A percentile compares a stretch with the other conserved stretches of the same genome.
Evolutionary conservation across 257 asterid genomes (phyloP).

Genomic region (Solanum chiquidenum): DNA sequence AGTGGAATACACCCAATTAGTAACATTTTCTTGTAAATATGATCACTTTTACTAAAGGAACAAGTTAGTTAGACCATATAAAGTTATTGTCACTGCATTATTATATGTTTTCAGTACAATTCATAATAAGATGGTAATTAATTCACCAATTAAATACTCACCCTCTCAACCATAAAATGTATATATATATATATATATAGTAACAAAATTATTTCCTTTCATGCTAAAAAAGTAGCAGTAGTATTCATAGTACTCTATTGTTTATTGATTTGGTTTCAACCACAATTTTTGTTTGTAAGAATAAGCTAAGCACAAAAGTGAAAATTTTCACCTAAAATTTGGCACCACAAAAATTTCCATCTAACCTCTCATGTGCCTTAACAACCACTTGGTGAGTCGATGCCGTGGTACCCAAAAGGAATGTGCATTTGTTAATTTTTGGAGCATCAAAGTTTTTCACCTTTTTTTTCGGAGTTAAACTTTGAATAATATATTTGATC

Average conservation of each 20-base stretch:
- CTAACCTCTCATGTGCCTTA: neutral
- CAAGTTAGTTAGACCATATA: neutral
- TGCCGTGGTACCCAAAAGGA: neutral
- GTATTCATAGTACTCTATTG: neutral
- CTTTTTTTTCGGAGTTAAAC: too few species aligned
- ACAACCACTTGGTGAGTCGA: neutral
- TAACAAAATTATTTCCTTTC: neutral
- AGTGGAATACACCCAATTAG: neutral
- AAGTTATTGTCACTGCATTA: neutral
- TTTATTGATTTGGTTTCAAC: neutral
- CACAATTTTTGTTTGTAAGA: neutral
- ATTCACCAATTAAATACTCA: neutral
- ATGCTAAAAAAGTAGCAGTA: neutral
- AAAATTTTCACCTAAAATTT: neutral
- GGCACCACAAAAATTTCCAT: neutral
- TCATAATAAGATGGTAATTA: neutral
- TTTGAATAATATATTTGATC: fast-evolving
- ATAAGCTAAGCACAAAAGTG: neutral
- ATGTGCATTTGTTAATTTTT: neutral
- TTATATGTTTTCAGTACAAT: neutral
- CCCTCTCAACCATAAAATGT: neutral
- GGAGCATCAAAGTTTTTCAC: neutral
- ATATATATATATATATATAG: neutral
- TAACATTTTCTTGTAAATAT: neutral
- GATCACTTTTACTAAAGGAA: neutral